Percentiles rank a stretch among this genome's conserved stretches.
Conservation (phyloP, 2,329 filamentous ascomycete genomes). For the Basipetospora sp. region DNA sequence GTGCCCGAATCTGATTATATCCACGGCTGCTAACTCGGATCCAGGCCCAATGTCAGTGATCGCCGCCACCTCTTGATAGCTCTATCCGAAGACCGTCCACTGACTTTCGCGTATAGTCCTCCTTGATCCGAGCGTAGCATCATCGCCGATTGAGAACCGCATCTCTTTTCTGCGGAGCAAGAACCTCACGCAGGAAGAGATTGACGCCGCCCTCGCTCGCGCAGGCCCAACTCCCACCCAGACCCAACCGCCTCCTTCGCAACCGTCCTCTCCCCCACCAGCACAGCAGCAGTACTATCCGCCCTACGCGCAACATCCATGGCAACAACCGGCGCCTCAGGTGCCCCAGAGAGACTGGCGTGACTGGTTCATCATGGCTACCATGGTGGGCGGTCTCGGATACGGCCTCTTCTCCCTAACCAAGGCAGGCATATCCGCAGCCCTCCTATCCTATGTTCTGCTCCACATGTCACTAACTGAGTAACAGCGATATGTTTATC, state of each 20-base stretch:
- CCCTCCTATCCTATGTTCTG: too few species aligned
- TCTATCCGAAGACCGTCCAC: constrained; percentile 2
- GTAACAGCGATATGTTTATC: constrained; percentile 68
- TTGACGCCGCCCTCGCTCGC: constrained; percentile 68
- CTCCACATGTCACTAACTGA: neutral
- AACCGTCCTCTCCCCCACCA: constrained; percentile 28
- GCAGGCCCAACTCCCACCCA: constrained; percentile 35
- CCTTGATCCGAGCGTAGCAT: constrained; percentile 80
- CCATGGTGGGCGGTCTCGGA: constrained; percentile 73
- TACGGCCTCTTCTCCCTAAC: constrained; percentile 81
- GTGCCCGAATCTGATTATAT: neutral
- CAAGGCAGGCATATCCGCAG: constrained; percentile 34
- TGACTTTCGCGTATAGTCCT: constrained; percentile 48
- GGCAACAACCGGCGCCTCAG: constrained; percentile 39
- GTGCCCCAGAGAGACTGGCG: constrained; percentile 81
- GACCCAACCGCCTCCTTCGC: constrained; percentile 17
- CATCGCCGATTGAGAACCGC: constrained; percentile 81
- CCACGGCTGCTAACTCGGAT: constrained; percentile 7
- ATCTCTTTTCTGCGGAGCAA: constrained; percentile 90
- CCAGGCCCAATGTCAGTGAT: constrained; percentile 28
- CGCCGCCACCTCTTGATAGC: neutral
- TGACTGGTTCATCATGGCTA: constrained; percentile 99
- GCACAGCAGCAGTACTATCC: constrained; percentile 31
- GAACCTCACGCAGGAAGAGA: constrained; percentile 91
- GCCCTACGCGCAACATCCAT: constrained; percentile 37